phyloP scores from a whole-genome alignment of 2,329 filamentous ascomycete species.

The Pseudonectria foliicola region DNA sequence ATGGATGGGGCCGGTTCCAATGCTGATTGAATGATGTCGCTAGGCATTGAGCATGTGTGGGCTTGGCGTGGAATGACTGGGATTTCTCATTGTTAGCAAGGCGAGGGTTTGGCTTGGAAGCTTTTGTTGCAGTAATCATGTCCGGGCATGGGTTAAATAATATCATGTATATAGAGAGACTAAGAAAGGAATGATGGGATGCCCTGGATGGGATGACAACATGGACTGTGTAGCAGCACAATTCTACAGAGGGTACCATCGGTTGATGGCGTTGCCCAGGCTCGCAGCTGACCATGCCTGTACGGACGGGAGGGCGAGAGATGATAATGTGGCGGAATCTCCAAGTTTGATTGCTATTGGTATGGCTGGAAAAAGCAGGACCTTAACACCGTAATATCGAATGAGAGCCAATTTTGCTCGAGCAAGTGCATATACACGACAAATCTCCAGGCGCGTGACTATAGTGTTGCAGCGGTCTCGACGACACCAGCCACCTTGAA shows the following conservation, averaged over 20 bases:
- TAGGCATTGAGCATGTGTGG: slow-evolving; percentile 1
- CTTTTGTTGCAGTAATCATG: slow-evolving; percentile 8
- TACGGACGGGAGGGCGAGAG: no score
- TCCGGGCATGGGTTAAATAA: slow-evolving; percentile 10
- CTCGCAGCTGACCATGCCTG: no score
- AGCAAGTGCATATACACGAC: no score
- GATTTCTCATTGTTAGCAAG: slow-evolving; percentile 5
- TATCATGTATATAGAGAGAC: slow-evolving; percentile 12
- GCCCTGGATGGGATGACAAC: no score
- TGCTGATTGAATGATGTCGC: slow-evolving; percentile 1
- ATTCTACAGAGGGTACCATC: no score
- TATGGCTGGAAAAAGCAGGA: slow-evolving; percentile 9
- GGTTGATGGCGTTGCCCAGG: no score
- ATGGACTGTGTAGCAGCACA: no score
- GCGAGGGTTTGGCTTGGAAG: slow-evolving; percentile 2
- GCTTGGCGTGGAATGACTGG: slow-evolving; percentile 5
- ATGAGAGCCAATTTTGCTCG: slow-evolving; percentile 5
- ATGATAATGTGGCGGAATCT: no score
- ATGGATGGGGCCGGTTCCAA: not conserved
- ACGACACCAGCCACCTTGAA: slow-evolving; percentile 58
- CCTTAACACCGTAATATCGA: slow-evolving; percentile 14
- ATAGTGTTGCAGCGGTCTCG: slow-evolving; percentile 52
- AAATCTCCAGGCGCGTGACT: slow-evolving; percentile 5
- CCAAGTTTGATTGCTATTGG: slow-evolving; percentile 3
- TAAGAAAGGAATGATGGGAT: not conserved